Conservation (phyloP, 257 asterid genomes). For the Hygrophila difformis region DNA sequence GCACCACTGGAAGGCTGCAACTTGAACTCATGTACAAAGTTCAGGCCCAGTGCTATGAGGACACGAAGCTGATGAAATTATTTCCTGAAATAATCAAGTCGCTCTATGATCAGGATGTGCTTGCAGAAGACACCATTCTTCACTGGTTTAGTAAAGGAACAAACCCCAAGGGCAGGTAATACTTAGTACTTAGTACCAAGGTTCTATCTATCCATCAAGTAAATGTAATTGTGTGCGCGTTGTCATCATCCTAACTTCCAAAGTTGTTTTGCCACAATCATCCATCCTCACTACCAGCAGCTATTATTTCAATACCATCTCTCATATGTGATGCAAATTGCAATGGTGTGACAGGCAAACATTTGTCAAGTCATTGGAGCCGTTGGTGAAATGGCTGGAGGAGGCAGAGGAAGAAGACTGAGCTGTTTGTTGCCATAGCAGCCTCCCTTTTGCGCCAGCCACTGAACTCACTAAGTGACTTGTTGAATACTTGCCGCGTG, state of each 20-base stretch:
- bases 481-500: background rate
- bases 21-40: slow-evolving; percentile 91
- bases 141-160: slow-evolving; percentile 97
- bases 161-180: slow-evolving; percentile 85
- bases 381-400: slow-evolving; percentile 92
- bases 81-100: slow-evolving; percentile 93
- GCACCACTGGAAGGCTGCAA: slow-evolving; percentile 81
- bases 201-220: too few species aligned
- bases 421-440: background rate
- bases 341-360: slow-evolving; percentile 43
- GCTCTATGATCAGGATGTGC: slow-evolving; percentile 88
- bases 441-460: background rate
- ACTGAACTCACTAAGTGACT: too few species aligned
- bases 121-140: slow-evolving; percentile 91
- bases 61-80: slow-evolving; percentile 88
- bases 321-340: too few species aligned
- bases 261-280: too few species aligned
- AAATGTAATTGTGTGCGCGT: background rate
- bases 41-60: slow-evolving; percentile 95
- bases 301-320: too few species aligned
- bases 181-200: too few species aligned
- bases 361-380: slow-evolving; percentile 91
- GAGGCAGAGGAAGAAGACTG: slow-evolving; percentile 97
- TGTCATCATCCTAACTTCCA: background rate
- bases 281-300: too few species aligned